Percentiles rank a stretch among this genome's conserved stretches.
phyloP scores from a whole-genome alignment of 106 monocot genomes.

The Acorus gramineus region DNA sequence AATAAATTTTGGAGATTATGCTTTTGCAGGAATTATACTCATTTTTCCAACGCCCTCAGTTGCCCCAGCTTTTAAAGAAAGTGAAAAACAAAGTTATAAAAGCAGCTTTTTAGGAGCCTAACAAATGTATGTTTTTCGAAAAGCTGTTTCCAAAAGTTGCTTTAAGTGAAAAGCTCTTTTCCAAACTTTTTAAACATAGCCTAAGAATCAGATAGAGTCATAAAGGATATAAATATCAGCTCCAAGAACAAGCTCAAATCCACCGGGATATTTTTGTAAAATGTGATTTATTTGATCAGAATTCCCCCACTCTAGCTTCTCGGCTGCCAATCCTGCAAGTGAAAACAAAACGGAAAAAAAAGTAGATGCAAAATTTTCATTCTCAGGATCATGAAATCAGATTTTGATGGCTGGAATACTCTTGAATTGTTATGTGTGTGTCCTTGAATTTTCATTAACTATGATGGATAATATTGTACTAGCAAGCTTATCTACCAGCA shows the following conservation, averaged over 20 bases:
- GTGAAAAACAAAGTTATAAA: not conserved
- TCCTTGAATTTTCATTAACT: too few species aligned
- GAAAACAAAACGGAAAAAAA: not conserved
- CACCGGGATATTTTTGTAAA: conserved; percentile 45
- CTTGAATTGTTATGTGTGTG: not conserved
- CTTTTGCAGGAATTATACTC: too few species aligned
- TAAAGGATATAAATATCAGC: conserved; percentile 98
- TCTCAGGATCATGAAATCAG: not conserved
- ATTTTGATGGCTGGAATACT: not conserved
- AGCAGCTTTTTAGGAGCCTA: not conserved
- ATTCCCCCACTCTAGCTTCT: conserved; percentile 90
- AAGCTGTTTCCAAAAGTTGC: too few species aligned
- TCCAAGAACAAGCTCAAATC: conserved; percentile 92
- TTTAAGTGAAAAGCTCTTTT: too few species aligned
- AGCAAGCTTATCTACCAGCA: conserved; percentile 23
- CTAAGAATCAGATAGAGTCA: not conserved
- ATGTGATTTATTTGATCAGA: conserved; percentile 37
- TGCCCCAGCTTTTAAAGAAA: not conserved
- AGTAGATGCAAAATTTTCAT: not conserved
- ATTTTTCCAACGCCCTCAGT: too few species aligned
- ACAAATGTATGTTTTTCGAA: too few species aligned
- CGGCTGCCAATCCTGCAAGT: conserved; percentile 44
- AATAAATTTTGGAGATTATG: too few species aligned
- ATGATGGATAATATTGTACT: too few species aligned
- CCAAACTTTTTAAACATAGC: too few species aligned